Evolutionary conservation across 176 grass and related monocot genomes (phyloP).

Genomic region (Phoenix roebelenii): DNA sequence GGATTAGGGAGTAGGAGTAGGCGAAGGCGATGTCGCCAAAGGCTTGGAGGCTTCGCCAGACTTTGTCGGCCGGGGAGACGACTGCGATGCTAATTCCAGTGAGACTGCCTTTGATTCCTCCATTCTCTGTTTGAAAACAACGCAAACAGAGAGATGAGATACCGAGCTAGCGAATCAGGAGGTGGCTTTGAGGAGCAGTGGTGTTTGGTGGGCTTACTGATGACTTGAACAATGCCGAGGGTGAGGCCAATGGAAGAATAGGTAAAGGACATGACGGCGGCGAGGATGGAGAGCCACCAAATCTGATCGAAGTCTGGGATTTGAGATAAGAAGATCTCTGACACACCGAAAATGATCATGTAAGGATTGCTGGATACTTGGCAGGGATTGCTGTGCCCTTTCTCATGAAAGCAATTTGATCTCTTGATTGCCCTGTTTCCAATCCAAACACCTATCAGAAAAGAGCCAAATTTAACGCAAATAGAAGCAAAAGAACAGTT

Average conservation of each 20-base stretch:
- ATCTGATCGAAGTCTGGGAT: slow-evolving; percentile 96
- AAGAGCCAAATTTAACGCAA: background rate
- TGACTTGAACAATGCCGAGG: slow-evolving; percentile 70
- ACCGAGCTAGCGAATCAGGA: too few relatives aligned
- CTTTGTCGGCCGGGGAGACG: slow-evolving; percentile 68
- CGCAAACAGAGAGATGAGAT: background rate
- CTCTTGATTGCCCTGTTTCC: slow-evolving; percentile 62
- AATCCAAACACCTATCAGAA: background rate
- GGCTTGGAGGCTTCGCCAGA: slow-evolving; percentile 95
- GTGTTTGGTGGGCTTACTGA: slow-evolving; percentile 22
- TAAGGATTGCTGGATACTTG: slow-evolving; percentile 65
- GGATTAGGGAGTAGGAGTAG: slow-evolving; percentile 96
- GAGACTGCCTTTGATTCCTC: slow-evolving; percentile 60
- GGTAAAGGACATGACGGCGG: slow-evolving; percentile 94
- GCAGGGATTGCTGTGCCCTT: slow-evolving; percentile 62
- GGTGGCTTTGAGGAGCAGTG: background rate
- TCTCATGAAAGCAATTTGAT: slow-evolving; percentile 72
- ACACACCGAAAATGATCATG: slow-evolving; percentile 93
- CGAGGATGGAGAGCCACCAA: slow-evolving; percentile 83
- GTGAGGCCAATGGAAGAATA: slow-evolving; percentile 77
- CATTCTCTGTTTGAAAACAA: slow-evolving; percentile 30
- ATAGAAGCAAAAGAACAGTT: background rate
- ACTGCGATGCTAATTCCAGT: slow-evolving; percentile 82
- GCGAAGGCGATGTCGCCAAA: slow-evolving; percentile 98
- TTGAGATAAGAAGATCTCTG: slow-evolving; percentile 79